Evolutionary conservation across 2,329 filamentous ascomycete species (phyloP), one percentile per base, ranked within the genome.

Genomic region (Domatiomyces globalis): DNA sequence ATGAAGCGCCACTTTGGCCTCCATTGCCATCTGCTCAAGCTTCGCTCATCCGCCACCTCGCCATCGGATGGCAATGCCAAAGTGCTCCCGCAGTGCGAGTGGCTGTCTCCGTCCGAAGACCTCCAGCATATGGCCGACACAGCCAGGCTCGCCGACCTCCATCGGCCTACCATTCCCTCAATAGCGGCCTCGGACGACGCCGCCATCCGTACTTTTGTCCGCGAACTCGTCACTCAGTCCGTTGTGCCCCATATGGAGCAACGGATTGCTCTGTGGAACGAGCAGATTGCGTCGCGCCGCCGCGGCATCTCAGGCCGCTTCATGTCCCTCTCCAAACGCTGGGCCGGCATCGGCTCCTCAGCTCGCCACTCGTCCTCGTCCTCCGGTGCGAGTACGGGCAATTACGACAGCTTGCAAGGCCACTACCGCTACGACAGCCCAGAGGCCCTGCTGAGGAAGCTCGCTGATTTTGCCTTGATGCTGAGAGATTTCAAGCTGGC

Each of bases 1-100:
- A 98, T 98, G 94, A 98, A 96, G 69, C 81, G 92, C n/a, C 87
- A 95, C 68, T 87, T 98, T 57, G 92, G 92, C 1, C 73, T 96
- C 46, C 89, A 98, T 67, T 98, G 92, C 64, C 92, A 98, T 68
- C 74, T 98, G 9, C 73, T 98, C 33, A 76, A 94, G 56, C 72
- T 98, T 48, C 79, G 90, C 60, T 94, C 87, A 62, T 84, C 81
- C 39, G 85, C 88, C 63, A 90, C 87, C 66, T 83, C 87, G 36
- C 81, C 89, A 56, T 89, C 87, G 1, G 92, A 96, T 65, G 90
- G 96, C 63, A 90, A 86, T 62, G 79, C 87, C 60, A 79, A 81
- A 49, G 74, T 95, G 19, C 87, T 90, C 1, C 77, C 80, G 19
- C 89, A 87, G 1, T 87, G 83, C 63, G 84, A 94, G 65, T 96